Evolutionary conservation across 345 rosid genomes (phyloP), one percentile per base, ranked within the genome.

Genomic region (Erodium maritimum): DNA sequence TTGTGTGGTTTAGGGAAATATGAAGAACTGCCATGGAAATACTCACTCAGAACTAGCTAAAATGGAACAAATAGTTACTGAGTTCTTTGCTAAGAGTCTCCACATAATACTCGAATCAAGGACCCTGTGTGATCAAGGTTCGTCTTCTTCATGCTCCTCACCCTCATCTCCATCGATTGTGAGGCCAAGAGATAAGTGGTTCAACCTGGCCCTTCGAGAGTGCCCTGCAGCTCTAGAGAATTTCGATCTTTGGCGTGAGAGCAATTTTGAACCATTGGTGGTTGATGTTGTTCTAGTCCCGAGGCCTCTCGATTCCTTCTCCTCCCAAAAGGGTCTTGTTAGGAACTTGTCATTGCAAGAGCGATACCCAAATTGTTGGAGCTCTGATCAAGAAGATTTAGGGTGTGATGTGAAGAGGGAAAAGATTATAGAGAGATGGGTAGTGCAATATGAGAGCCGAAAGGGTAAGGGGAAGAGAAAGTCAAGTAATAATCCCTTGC

Each of bases 381-480:
- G 54, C 68, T 84, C 74, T 20, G 95, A 84, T 74, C 87, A 72
- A 64, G 95, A 81, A 62, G 89, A 87, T 52, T 50, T 70, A 22
- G 65, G 61, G 51, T 34, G 58, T 61, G 70, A 56, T 3, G 53
- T 22, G 7, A 66, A 19, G 63, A 54, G 21, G 12, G 72, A 62
- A 57, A 67, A 61, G 54, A 50, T 77, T 17, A 62, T 77, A 14
- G 80, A 77, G 75, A 73, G 80, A 60, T 77, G 80, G 80, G 60
- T 67, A 14, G 50, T 77, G 42, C 74, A 67, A 24, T 69, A 73
- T 20, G 80, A 77, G 61, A 56, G 57, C 20, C 67, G 74, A 56
- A 52, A 64, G 65, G 45, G 37, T 57, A 73, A 72, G 17, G 21
- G 10, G 60, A 62, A 17, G 16, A 62, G 37, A 21, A 34, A 24